Percentiles rank a stretch among this genome's conserved stretches.
Conservation (phyloP, 306 rosid genomes). For the Cucurbita pepo region DNA sequence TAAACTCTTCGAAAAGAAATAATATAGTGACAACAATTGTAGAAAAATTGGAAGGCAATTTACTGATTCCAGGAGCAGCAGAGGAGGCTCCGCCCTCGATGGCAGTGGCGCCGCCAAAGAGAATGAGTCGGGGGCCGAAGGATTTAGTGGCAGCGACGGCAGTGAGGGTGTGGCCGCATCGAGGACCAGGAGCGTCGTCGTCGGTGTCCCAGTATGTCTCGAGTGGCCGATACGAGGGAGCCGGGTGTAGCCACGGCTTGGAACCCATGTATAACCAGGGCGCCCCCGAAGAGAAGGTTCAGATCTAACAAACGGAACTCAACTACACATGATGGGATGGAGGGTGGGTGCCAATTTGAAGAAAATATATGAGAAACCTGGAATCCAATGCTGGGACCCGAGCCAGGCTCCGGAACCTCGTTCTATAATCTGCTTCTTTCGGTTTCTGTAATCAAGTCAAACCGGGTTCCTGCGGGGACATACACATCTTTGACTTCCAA, state of each 20-base stretch:
- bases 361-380: background rate
- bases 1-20: background rate
- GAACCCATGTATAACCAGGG: conserved; percentile 38
- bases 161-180: conserved; percentile 81
- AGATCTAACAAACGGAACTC: conserved; percentile 1
- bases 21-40: background rate
- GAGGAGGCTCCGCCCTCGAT: conserved; percentile 79
- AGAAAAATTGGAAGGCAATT: background rate
- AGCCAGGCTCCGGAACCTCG: conserved; percentile 22
- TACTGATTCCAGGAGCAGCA: conserved; percentile 89
- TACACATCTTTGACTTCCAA: background rate
- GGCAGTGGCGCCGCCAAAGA: conserved; percentile 96
- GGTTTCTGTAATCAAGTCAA: background rate
- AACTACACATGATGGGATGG: conserved; percentile 10
- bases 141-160: conserved; percentile 82
- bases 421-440: background rate
- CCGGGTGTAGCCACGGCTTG: conserved; percentile 86
- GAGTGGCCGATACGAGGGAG: conserved; percentile 52
- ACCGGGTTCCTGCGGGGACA: background rate
- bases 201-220: conserved; percentile 78
- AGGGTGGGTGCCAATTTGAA: conserved; percentile 5
- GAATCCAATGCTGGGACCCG: conserved; percentile 25
- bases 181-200: conserved; percentile 90
- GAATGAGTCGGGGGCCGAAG: conserved; percentile 71
- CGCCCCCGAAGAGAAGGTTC: background rate